These are phyloP conservation scores for Penicillium canescens DNA, from an alignment of 495 filamentous ascomycete species.

Conservation along the genomic window DNA sequence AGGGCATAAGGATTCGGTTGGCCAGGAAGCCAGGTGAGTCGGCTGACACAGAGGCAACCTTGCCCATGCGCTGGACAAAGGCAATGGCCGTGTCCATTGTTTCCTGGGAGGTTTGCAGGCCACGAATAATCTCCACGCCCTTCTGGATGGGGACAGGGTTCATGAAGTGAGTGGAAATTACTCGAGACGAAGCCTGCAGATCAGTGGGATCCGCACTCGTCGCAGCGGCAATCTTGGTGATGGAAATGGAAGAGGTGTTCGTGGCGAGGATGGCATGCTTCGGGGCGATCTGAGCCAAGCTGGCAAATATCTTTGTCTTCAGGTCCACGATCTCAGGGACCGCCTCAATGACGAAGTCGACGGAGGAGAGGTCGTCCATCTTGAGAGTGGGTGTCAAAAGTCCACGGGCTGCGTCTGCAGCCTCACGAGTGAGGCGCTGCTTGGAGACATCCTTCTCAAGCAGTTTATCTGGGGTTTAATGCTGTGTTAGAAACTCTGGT, in stretches of 20 bases:
- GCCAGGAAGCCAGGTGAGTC: slow-evolving; percentile 95
- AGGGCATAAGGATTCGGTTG: slow-evolving; percentile 97
- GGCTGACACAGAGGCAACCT: slow-evolving; percentile 80
- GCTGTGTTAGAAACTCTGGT: neutral
- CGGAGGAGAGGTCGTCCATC: slow-evolving; percentile 74
- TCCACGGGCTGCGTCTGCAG: slow-evolving; percentile 67
- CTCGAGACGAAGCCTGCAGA: slow-evolving; percentile 78
- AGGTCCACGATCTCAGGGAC: slow-evolving; percentile 89
- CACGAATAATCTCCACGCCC: slow-evolving; percentile 95
- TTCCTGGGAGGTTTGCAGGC: slow-evolving; percentile 80
- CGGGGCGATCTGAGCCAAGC: slow-evolving; percentile 81
- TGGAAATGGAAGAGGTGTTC: slow-evolving; percentile 96
- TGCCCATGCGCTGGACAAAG: slow-evolving; percentile 91
- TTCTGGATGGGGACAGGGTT: slow-evolving; percentile 97
- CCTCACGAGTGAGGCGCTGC: slow-evolving; percentile 72
- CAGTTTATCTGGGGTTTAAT: slow-evolving; percentile 68
- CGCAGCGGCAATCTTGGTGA: slow-evolving; percentile 91
- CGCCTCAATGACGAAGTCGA: slow-evolving; percentile 98
- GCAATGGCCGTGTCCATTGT: slow-evolving; percentile 82
- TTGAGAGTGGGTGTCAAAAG: slow-evolving; percentile 69
- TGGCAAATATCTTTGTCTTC: slow-evolving; percentile 84
- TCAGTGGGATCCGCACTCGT: slow-evolving; percentile 75
- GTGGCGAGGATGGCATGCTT: slow-evolving; percentile 90
- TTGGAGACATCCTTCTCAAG: slow-evolving; percentile 91
- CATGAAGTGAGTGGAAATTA: slow-evolving; percentile 98